Evolutionary conservation across 306 rosid species (phyloP).

Genomic region (Crotalaria pallida): DNA sequence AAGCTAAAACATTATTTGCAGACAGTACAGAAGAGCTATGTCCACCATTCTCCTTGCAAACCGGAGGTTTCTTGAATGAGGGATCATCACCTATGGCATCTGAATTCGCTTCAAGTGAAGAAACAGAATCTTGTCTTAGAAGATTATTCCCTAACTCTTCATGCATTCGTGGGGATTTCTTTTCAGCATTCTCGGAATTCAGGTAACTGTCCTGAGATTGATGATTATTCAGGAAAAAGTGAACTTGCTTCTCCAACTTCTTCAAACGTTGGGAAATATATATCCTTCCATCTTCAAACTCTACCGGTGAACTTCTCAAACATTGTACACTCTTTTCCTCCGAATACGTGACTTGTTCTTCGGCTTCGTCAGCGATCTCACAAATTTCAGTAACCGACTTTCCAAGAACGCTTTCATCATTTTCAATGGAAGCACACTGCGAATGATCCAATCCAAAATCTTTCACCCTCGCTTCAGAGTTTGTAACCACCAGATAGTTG

Average conservation of each 20-base stretch:
- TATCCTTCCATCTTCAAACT: conserved; percentile 56
- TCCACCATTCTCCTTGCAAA: conserved; percentile 26
- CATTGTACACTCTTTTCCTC: conserved; percentile 25
- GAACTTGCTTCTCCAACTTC: conserved; percentile 66
- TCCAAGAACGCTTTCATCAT: conserved; percentile 24
- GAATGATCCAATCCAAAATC: conserved; percentile 66
- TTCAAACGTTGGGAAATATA: conserved; percentile 48
- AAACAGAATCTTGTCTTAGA: conserved; percentile 30
- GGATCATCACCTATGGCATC: conserved; percentile 1
- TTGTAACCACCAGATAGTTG: conserved; percentile 33
- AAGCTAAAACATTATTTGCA: conserved; percentile 30
- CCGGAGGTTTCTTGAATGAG: conserved; percentile 25
- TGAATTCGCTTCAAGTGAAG: conserved; percentile 19
- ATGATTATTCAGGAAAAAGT: conserved; percentile 33
- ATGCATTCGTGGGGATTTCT: conserved; percentile 20
- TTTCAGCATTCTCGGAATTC: conserved; percentile 26
- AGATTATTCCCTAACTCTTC: conserved; percentile 18
- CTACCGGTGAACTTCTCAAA: conserved; percentile 29
- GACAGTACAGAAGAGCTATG: conserved; percentile 14
- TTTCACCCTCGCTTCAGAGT: conserved; percentile 54
- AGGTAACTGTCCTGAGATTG: conserved; percentile 22
- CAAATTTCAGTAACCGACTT: conserved; percentile 28
- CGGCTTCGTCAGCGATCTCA: conserved; percentile 26
- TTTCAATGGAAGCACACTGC: conserved; percentile 28
- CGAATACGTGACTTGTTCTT: conserved; percentile 4